Conservation (phyloP, 1,139 yeast genomes). For the Geotrichum candidum region DNA sequence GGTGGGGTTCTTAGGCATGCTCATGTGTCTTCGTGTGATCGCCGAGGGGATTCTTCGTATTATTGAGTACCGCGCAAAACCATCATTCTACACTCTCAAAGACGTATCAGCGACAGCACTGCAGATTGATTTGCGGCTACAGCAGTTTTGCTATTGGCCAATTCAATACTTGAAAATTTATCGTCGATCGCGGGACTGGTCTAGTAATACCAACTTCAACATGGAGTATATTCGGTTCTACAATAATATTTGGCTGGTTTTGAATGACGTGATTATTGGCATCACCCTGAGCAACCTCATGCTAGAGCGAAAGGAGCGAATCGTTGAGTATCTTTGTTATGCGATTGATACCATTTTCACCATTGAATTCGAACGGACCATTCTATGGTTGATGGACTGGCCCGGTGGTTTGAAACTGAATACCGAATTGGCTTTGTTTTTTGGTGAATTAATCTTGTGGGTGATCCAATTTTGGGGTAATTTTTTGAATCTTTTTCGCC, state of each 20-base stretch:
- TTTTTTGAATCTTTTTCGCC: constrained; percentile 27
- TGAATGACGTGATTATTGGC: constrained; percentile 79
- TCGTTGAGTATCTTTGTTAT: constrained; percentile 30
- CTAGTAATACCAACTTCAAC: constrained; percentile 35
- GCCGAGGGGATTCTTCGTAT: constrained; percentile 37
- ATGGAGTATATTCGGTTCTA: constrained; percentile 79
- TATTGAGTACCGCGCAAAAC: constrained; percentile 35
- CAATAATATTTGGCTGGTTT: constrained; percentile 81
- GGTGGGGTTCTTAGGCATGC: constrained; percentile 18
- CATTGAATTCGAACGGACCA: constrained; percentile 42
- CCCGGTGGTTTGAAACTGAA: constrained; percentile 95
- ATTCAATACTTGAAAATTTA: constrained; percentile 61
- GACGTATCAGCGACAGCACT: constrained; percentile 60
- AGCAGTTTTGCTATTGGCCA: constrained; percentile 76
- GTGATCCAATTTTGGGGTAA: constrained; percentile 63
- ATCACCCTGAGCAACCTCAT: constrained; percentile 50
- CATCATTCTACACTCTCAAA: constrained; percentile 34
- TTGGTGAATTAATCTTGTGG: constrained; percentile 86
- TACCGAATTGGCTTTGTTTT: constrained; percentile 74
- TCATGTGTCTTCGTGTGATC: constrained; percentile 24
- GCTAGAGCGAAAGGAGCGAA: constrained; percentile 39
- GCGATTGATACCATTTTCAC: constrained; percentile 40
- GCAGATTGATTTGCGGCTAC: constrained; percentile 72
- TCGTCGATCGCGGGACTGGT: constrained; percentile 34
- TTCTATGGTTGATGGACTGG: constrained; percentile 75